These are phyloP conservation scores for Aspergillus calidoustus DNA, from an alignment of 2,329 filamentous ascomycete genomes.

Conservation along the genomic window DNA sequence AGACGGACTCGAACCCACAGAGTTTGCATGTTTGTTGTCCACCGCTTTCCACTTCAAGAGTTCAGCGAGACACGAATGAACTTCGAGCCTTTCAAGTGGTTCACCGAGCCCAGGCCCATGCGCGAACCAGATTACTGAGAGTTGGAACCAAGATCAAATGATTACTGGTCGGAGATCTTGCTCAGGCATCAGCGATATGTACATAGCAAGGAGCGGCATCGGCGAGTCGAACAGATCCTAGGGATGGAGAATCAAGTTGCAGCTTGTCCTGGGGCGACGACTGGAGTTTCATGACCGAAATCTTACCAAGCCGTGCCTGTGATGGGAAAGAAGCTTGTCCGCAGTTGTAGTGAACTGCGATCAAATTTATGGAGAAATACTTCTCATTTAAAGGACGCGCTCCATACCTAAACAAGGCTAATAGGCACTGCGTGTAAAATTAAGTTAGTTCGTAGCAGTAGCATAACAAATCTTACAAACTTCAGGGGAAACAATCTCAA, in stretches of 20 bases:
- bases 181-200: background rate
- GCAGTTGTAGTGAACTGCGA: too few species aligned
- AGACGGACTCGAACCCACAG: background rate
- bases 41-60: background rate
- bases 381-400: background rate
- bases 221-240: too few species aligned
- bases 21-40: background rate
- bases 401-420: conserved; percentile 10
- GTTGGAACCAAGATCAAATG: background rate
- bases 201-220: background rate
- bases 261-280: background rate
- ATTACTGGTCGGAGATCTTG: background rate
- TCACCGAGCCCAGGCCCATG: too few species aligned
- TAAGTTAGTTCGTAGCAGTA: background rate
- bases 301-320: background rate
- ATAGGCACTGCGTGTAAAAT: background rate
- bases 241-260: too few species aligned
- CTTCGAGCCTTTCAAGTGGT: too few species aligned
- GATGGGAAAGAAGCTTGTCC: background rate
- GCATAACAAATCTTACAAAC: conserved; percentile 5
- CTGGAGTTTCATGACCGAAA: background rate
- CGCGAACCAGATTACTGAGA: background rate
- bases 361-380: too few species aligned
- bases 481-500: conserved; percentile 16
- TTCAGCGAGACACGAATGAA: background rate